Base-by-base conservation (phyloP, 2,329 filamentous ascomycete genomes). In the Helicocarpus griseus region DNA sequence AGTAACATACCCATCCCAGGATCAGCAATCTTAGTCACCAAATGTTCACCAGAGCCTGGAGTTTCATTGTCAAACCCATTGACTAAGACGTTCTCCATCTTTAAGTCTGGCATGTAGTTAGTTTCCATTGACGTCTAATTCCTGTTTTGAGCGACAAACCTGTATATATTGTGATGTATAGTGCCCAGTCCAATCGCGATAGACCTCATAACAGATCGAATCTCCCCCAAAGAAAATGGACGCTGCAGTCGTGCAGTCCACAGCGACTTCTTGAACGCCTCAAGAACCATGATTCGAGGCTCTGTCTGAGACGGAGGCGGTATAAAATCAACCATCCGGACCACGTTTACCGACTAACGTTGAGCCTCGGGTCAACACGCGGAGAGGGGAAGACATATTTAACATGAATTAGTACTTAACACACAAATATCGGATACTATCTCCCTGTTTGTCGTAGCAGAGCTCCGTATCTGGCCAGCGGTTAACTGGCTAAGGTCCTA, bases 21-120 rank as follows among this genome's bases (percentile, higher is more conserved):
- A 44, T 53, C 46, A n/a, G 45, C 46, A 9, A 49, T 49, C 28
- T 49, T 53, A 8, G 51, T 49, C 45, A 53, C 50, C 29, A 51
- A 24, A 26, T 22, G 4, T 40, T 51, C 50, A 48, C 38, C 46
- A 39, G 36, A 53, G n/a, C 46, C 46, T 44, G 46, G 35, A 4
- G 17, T 53, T 46, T 49, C 51, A 44, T 49, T 53, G 17, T 49
- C 26, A n/a, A 53, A 49, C 22, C 51, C 51, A 29, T 19, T 39
- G 19, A 49, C 19, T 3, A 53, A 45, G 14, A 52, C 36, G 26
- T 52, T 52, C 45, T 52, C 50, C 50, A 52, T 52, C 38, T 52
- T 52, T 26, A 49, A 49, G 26, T 52, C 50, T 49, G n/a, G 38
- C n/a, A n/a, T 17, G n/a, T 28, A 33, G 26, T 4, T 49, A 8